These are phyloP conservation scores for Cryptococcus sp. DNA, from an alignment of 1,284 basidiomycete species.

Conservation along the genomic window DNA sequence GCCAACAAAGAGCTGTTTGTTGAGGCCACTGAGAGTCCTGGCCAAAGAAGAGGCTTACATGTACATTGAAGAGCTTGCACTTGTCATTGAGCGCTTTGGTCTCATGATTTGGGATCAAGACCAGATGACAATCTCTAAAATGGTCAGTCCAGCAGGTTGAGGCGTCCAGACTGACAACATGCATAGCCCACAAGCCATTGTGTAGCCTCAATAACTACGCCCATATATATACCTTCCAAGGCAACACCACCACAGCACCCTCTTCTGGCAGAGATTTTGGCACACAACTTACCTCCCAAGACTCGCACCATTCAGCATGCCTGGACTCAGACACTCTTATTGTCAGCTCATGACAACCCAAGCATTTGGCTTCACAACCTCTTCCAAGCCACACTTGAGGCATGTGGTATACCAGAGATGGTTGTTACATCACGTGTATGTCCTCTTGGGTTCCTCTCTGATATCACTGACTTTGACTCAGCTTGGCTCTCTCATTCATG, in stretches of 20 bases:
- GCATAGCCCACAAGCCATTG: background rate
- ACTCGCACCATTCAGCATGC: slow-evolving; percentile 28
- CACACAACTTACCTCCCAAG: slow-evolving; percentile 28
- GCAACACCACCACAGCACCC: slow-evolving; percentile 25
- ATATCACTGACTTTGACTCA: slow-evolving; percentile 6
- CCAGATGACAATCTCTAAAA: slow-evolving; percentile 7
- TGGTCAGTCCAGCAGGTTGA: too few relatives aligned
- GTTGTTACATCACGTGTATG: slow-evolving; percentile 35
- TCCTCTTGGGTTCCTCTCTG: background rate
- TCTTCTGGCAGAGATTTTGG: slow-evolving; percentile 33
- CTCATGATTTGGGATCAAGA: slow-evolving; percentile 18
- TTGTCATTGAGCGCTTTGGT: slow-evolving; percentile 17
- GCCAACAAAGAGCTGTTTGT: slow-evolving; percentile 39
- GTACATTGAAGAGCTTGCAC: slow-evolving; percentile 15
- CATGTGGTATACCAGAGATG: slow-evolving; percentile 31
- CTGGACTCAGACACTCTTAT: slow-evolving; percentile 35
- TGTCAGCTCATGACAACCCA: slow-evolving; percentile 27
- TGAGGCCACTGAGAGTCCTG: slow-evolving; percentile 33
- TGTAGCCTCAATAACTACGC: slow-evolving; percentile 1
- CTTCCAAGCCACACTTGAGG: slow-evolving; percentile 37
- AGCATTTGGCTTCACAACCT: slow-evolving; percentile 36
- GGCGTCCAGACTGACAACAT: background rate
- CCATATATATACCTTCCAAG: slow-evolving; percentile 1
- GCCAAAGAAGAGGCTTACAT: slow-evolving; percentile 10
- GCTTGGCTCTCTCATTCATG: slow-evolving; percentile 35